Base-by-base conservation (phyloP, 108 stramenopile genomes). In the Skeletonema tropicum region DNA sequence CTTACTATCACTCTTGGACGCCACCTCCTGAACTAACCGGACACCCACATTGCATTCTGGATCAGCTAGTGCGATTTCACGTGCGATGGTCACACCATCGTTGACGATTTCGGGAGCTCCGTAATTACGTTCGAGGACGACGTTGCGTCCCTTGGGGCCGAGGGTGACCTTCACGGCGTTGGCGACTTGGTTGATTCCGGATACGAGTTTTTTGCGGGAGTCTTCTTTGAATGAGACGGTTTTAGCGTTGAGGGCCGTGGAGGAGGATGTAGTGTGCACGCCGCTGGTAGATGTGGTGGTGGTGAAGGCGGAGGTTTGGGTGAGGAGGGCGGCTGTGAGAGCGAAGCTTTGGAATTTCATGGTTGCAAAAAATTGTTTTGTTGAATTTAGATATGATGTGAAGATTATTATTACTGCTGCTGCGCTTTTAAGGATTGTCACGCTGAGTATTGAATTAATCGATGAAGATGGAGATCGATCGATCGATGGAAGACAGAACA, bases 81-180 rank as follows among this genome's bases (percentile, higher is more conserved):
- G 76, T 39, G 97, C 97, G 76, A 98, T 98, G 32, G 97, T 98
- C 57, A 98, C 98, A 21, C 97, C 98, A 73, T 97, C 98, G 76
- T 97, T 97, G 35, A 97, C 97, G 77, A 98, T 97, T 71, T 98
- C 96, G 26, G 98, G 98, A 14, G 95, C 95, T 32, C 97, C 98
- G 77, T 98, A 98, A 68, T 91, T 89, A 1, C 96, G 89, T 71
- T 98, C 98, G 26, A 98, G 85, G 52, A 98, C 98, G 26, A 98
- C 98, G 70, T 98, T 98, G 55, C 98, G 87, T 60, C 98, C 98
- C 87, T 98, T 98, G 26, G 98, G 98, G 17, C 98, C 98, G 17
- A 98, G 81, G 2, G 98, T 98, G 9, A 98, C 97, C 75, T 95
- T 96, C 57, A 98, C 98, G n/a, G 98, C 98, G 82, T 98, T 81